Evolutionary conservation across 257 asterid genomes (phyloP), one percentile per base, ranked within the genome.

Genomic region (Parsonsia alboflavescens): DNA sequence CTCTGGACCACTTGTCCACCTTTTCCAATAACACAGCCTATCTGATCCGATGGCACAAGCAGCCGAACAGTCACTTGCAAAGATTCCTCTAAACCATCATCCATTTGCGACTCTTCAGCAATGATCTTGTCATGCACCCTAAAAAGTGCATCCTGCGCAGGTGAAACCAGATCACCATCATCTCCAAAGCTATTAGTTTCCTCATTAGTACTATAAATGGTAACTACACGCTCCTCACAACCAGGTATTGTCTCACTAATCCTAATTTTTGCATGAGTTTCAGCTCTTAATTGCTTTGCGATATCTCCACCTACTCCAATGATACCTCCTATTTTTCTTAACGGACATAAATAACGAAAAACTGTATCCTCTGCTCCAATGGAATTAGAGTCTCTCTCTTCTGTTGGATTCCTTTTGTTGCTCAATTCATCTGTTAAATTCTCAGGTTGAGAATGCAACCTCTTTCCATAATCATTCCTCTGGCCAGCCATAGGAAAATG

Each of bases 271-370:
- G 98, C 93, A 66, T 79, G 82, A 82, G 98, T 93, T 75, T 91
- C 87, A 10, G 98, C 85, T 78, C 97, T 83, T 83, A 93, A 73
- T 68, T 93, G 96, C 84, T 90, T 91, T 3, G 92, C 98, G 61
- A 86, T 86, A 58, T 91, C 96, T 53, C 98, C 98, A 66, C 97
- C 96, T 28, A 88, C 83, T n/a, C 98, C 98, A 75, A 93, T 89
- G 76, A 93, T 81, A 81, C 93, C 84, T 69, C 98, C 98, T 26
- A 93, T 91, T 88, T 86, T 91, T 67, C 93, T 82, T 81, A 84
- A 78, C 21, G 96, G 90, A 82, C 96, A 93, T 61, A 93, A 73
- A 77, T 88, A 93, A 15, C 96, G 96, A 49, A 81, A 93, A 66
- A 91, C 92, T 0, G 98, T 89, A 68, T 91, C 86, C 4, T 89